Base-by-base conservation (phyloP, 2,329 filamentous ascomycete species). In the Cladosporium sphaerospermum region DNA sequence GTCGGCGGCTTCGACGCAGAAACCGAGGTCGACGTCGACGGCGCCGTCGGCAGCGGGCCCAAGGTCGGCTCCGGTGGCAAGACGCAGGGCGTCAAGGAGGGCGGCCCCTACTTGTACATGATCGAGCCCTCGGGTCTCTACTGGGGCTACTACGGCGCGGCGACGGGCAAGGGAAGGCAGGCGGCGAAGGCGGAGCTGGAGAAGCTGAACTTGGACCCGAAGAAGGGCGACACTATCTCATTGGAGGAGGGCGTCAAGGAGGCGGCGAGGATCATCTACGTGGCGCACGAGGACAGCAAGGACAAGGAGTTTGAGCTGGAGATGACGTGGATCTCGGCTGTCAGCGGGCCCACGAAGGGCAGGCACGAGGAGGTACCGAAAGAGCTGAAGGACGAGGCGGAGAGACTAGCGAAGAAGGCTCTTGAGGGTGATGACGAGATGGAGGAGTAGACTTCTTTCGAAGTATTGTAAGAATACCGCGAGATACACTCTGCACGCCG, bases 281-380 rank as follows among this genome's bases (percentile, higher is more conserved):
- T 96, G 56, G 91, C 92, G 45, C 93, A 99, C 70, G 93, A 97
- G 72, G 93, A 99, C 72, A 97, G 92, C 79, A 97, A 97, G 78
- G 93, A 97, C 75, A 99, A 99, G 79, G 93, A 97, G 61, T 99
- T 97, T 67, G 93, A 99, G 82, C 79, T 99, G 56, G 93, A 99
- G 78, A 95, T 99, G 90, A 95, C 89, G 55, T 99, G 93, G 93
- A 88, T 97, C 71, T 96, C 90, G 72, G 82, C 80, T 50, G 73
- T 84, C 45, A 82, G 88, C 60, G 92, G 91, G 4, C 90, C 91
- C 34, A 97, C 91, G 58, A 92, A 95, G 76, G 93, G 93, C 58
- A 83, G 85, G 64, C 93, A 99, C 69, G 81, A 92, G 72, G 89
- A 95, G 73, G 93, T 99, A 54, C 93, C 93, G 54, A 91, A 89